Conservation (phyloP, 257 asterid genomes). For the Petrea volubilis region DNA sequence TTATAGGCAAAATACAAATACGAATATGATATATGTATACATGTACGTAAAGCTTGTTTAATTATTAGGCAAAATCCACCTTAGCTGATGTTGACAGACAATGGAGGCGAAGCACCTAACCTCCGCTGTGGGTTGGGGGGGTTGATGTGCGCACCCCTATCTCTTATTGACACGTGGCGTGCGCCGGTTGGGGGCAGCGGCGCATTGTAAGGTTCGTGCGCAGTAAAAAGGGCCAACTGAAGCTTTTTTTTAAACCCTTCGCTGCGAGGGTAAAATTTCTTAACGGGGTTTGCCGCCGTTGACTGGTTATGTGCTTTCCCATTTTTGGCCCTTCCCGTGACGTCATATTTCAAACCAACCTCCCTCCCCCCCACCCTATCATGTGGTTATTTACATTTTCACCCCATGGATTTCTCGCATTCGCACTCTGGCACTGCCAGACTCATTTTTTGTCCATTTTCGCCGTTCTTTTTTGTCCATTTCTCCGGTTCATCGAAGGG, state of each 20-base stretch:
- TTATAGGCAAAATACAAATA: conserved; percentile 9
- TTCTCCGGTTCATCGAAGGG: not conserved
- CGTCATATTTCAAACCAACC: not conserved
- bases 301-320: not conserved
- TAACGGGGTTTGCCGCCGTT: conserved; percentile 14
- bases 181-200: conserved; percentile 17
- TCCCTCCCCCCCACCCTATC: no score
- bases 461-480: no score
- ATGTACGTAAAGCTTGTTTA: conserved; percentile 34
- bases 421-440: not conserved
- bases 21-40: conserved; percentile 6
- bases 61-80: conserved; percentile 38
- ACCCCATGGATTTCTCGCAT: not conserved
- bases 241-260: not conserved
- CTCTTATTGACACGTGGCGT: conserved; percentile 18
- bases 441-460: not conserved
- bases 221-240: conserved; percentile 5
- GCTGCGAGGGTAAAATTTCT: conserved; percentile 7
- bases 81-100: conserved; percentile 43
- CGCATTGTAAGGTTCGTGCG: conserved; percentile 17
- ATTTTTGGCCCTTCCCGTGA: not conserved
- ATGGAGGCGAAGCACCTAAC: conserved; percentile 34
- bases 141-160: conserved; percentile 33
- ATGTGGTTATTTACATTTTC: not conserved
- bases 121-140: conserved; percentile 31